Evolutionary conservation across 768 basidiomycete genomes (phyloP), one percentile per base, ranked within the genome.

Genomic region (Suillus placidus): DNA sequence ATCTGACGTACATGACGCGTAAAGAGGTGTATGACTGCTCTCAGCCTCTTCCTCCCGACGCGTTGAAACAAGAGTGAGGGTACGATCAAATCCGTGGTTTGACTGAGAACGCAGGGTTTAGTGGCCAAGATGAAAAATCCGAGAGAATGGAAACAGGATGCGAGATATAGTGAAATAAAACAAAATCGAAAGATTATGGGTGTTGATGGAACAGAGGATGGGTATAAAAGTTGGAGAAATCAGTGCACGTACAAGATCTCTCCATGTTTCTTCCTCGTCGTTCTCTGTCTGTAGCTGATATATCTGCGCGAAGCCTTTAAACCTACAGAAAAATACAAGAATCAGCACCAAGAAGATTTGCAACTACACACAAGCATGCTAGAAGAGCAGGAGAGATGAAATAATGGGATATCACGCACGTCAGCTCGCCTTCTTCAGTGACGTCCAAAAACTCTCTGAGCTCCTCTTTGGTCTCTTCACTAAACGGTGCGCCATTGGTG

Each of bases 251-350:
- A 92, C 90, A 68, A 93, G 77, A 80, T 93, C 92, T 76, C 84
- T 82, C 91, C 90, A 94, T 9, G 92, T 94, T 77, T 94, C 91
- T 74, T 88, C 88, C 69, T 92, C 90, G 68, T 93, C 92, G 67
- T 87, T 91, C 70, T 92, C 90, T 1, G 91, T 92, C 74, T 94
- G 93, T n/a, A 93, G 78, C 70, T 92, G 89, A 71, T 93, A 94
- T 63, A 94, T 86, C 73, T 93, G 91, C 73, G 92, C 72, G 72
- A 94, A 93, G 2, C 92, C 92, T 73, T 89, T 88, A 73, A 92
- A 87, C 20, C 92, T 93, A 60, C 18, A 51, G 26, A 18, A 45
- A 18, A 30, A 23, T 12, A 20, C 2, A 54, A 57, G 30, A 63
- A 6, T 60, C 12, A 62, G 60, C 40, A 18, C 42, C 61, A 14